phyloP scores from a whole-genome alignment of 495 filamentous ascomycete genomes.

The Recurvomyces mirabilis region DNA sequence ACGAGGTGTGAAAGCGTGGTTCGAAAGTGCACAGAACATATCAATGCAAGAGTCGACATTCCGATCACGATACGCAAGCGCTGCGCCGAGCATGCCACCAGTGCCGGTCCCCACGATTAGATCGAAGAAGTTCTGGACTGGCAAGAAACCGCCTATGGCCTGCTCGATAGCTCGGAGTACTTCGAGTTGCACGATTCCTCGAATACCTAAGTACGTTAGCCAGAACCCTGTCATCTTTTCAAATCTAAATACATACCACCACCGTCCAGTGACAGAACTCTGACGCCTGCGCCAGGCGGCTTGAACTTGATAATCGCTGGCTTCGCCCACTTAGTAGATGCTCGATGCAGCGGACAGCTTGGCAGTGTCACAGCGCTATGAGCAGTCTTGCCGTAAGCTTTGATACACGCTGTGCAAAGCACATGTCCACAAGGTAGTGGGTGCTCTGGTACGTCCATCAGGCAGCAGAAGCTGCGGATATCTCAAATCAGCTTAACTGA shows the following conservation, averaged over 20 bases:
- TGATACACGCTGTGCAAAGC: slow-evolving; percentile 39
- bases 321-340: slow-evolving; percentile 11
- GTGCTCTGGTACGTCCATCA: slow-evolving; percentile 28
- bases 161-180: slow-evolving; percentile 20
- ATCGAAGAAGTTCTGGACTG: slow-evolving; percentile 26
- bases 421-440: slow-evolving; percentile 48
- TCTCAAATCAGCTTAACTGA: too few species aligned
- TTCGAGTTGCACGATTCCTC: slow-evolving; percentile 24
- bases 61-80: slow-evolving; percentile 41
- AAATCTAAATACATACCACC: too few species aligned
- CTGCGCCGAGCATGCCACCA: slow-evolving; percentile 47
- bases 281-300: slow-evolving; percentile 22
- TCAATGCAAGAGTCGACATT: slow-evolving; percentile 33
- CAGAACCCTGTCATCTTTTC: too few species aligned
- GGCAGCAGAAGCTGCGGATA: not conserved
- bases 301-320: slow-evolving; percentile 15
- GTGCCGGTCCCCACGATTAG: slow-evolving; percentile 32
- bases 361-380: slow-evolving; percentile 3
- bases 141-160: slow-evolving; percentile 14
- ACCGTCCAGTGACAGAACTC: slow-evolving; percentile 48
- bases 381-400: slow-evolving; percentile 26
- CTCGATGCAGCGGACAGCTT: slow-evolving; percentile 18
- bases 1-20: slow-evolving; percentile 36
- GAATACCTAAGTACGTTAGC: too few species aligned
- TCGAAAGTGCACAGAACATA: slow-evolving; percentile 35